Base-by-base conservation (phyloP, 495 filamentous ascomycete species). In the Daldinia childiae region DNA sequence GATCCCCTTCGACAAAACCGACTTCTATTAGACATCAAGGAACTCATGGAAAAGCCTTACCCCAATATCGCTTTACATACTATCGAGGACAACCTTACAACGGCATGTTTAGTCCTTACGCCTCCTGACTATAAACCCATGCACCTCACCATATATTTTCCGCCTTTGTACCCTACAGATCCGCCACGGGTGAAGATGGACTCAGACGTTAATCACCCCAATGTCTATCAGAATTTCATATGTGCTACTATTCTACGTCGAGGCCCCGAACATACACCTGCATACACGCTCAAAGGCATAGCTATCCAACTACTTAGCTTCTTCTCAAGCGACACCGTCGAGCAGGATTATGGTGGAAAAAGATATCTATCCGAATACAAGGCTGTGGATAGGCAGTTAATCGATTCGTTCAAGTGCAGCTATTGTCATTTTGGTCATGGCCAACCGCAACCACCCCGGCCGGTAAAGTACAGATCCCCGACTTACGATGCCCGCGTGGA, bases 231-330 rank as follows among this genome's bases (percentile, higher is more conserved):
- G 4, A 39, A 70, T 69, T 86, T 80, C 71, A 87, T 87, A 68
- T 86, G 83, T 72, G 82, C 82, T 14, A 80, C 76, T 17, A 85
- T 86, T 61, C 81, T 85, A 55, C 78, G 81, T 60, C 77, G 58
- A 0, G 57, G 17, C 3, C 77, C 82, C 36, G 82, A 79, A 2
- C 82, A 84, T 52, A 86, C 84, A 1, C 81, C 80, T 3, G 85
- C 85, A 26, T 87, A 86, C 57, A 86, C 84, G 1, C 79, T 86
- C 30, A 84, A 83, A 69, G 79, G 81, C 26, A 83, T 85, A 64
- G 76, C 77, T 50, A 82, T 87, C 62, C 84, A 89, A 74, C 73
- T 87, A 41, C 82, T 90, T 73, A 89, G 85, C 79, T 87, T 90
- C 82, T 84, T 90, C 80, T 80, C 84, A 68, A 84, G 86, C 66